Evolutionary conservation across 306 rosid species (phyloP).

Genomic region (Mimosa bimucronata): DNA sequence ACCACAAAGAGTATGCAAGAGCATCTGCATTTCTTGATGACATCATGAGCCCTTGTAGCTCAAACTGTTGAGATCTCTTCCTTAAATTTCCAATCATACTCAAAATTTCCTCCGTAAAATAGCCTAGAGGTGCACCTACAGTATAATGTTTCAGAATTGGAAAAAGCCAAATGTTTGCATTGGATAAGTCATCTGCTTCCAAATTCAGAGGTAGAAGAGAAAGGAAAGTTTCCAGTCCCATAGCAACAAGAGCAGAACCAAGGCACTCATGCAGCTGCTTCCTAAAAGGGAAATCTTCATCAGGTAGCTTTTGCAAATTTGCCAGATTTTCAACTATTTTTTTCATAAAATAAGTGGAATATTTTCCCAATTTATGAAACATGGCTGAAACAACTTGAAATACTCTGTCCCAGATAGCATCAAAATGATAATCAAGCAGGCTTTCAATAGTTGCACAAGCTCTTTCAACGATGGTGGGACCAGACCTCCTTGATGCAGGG

Average conservation of each 20-base stretch:
- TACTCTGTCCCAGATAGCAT: conserved; percentile 69
- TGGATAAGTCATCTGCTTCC: conserved; percentile 63
- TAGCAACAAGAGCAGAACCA: too few species aligned
- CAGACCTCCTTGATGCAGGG: conserved; percentile 58
- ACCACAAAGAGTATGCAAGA: conserved; percentile 79
- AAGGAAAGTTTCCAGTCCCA: conserved; percentile 36
- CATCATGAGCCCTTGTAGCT: conserved; percentile 51
- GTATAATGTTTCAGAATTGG: conserved; percentile 84
- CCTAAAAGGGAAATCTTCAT: conserved; percentile 82
- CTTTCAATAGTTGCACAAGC: conserved; percentile 72
- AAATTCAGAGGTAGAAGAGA: conserved; percentile 81
- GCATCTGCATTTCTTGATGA: conserved; percentile 54
- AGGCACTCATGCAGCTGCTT: conserved; percentile 49
- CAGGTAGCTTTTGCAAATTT: conserved; percentile 74
- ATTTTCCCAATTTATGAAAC: conserved; percentile 77
- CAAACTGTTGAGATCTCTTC: conserved; percentile 70
- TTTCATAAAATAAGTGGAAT: conserved; percentile 68
- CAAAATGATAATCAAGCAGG: conserved; percentile 74
- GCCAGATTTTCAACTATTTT: conserved; percentile 65
- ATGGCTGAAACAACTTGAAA: conserved; percentile 70
- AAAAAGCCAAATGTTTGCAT: conserved; percentile 83
- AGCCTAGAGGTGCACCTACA: too few species aligned
- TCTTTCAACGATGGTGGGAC: conserved; percentile 80
- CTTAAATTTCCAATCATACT: conserved; percentile 51
- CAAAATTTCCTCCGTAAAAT: conserved; percentile 54